Conservation (phyloP, 306 rosid genomes). For the Cicer cuneatum region DNA sequence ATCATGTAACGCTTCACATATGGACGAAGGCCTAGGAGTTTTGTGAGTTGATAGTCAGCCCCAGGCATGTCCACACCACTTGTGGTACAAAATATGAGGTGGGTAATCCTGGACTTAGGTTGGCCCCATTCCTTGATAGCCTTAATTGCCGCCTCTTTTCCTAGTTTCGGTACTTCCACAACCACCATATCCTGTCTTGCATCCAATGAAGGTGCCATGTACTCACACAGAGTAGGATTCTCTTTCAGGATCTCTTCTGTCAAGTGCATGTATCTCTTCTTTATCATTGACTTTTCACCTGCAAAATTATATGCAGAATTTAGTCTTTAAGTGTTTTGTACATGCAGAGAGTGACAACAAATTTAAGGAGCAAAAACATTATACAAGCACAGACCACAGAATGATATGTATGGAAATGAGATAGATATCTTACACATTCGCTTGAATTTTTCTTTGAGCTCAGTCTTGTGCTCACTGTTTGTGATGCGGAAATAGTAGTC, state of each 20-base stretch:
- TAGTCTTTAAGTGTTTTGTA: not conserved
- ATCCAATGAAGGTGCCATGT: slow-evolving; percentile 52
- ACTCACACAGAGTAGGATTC: slow-evolving; percentile 40
- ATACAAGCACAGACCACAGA: not conserved
- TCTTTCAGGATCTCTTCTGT: slow-evolving; percentile 43
- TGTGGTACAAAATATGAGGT: slow-evolving; percentile 46
- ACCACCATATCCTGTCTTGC: slow-evolving; percentile 53
- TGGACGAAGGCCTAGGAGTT: slow-evolving; percentile 39
- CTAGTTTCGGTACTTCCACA: slow-evolving; percentile 45
- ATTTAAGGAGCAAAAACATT: not conserved
- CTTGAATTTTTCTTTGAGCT: slow-evolving; percentile 46
- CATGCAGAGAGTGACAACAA: slow-evolving; percentile 7
- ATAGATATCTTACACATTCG: slow-evolving; percentile 48
- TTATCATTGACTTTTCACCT: slow-evolving; percentile 53
- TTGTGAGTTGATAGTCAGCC: slow-evolving; percentile 51
- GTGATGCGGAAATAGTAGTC: slow-evolving; percentile 70
- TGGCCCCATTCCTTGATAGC: slow-evolving; percentile 47
- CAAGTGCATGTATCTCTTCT: slow-evolving; percentile 50
- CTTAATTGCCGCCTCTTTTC: slow-evolving; percentile 51
- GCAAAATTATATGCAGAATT: not conserved
- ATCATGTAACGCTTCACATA: slow-evolving; percentile 51
- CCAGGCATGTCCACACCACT: slow-evolving; percentile 51
- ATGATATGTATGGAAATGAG: not conserved
- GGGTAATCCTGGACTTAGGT: slow-evolving; percentile 43
- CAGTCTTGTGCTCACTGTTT: slow-evolving; percentile 52